Base-by-base conservation (phyloP, 2,329 filamentous ascomycete genomes). In the Fusarium metavorans region DNA sequence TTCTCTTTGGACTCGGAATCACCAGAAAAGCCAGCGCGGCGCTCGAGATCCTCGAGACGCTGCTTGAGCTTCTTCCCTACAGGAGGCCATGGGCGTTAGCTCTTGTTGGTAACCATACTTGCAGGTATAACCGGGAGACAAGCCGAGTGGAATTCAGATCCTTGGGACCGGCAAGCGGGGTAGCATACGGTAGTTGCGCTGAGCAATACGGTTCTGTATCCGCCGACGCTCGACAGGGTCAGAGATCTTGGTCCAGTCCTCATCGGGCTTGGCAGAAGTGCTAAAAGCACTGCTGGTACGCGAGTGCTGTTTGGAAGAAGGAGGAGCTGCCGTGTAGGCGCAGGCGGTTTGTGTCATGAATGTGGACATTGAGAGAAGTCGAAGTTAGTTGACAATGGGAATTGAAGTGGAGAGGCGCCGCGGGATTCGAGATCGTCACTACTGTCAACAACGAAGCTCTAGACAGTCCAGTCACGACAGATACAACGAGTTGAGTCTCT, bases 181-280 rank as follows among this genome's bases (percentile, higher is more conserved):
- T 5, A 41, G 6, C 92, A 83, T 88, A 97, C 95, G 95, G 87
- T 98, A 98, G 87, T 98, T 98, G 80, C 95, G 93, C 86, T 98
- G 96, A 77, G 96, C 96, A 88, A 98, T 98, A 78, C 96, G 92
- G 87, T 98, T 98, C 86, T 98, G 95, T 87, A 98, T 98, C 82
- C 95, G 91, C 80, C 95, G 89, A 81, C 96, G 92, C 86, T 98
- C 96, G 61, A 95, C 95, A 69, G 98, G 92, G 84, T 98, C 95
- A 67, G 96, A 97, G 83, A 98, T 98, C 91, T 98, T 97, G 82
- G 96, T 98, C 96, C 96, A 98, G 87, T 98, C 96, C 86, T 98
- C 96, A 81, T 98, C 95, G 64, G 96, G 94, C 83, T 97, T 97
- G 79, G 95, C 96, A 74, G 95, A 97, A 79, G 93, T 93, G 85